Evolutionary conservation across 768 basidiomycete species (phyloP).

Genomic region (Lactifluus rugatus): DNA sequence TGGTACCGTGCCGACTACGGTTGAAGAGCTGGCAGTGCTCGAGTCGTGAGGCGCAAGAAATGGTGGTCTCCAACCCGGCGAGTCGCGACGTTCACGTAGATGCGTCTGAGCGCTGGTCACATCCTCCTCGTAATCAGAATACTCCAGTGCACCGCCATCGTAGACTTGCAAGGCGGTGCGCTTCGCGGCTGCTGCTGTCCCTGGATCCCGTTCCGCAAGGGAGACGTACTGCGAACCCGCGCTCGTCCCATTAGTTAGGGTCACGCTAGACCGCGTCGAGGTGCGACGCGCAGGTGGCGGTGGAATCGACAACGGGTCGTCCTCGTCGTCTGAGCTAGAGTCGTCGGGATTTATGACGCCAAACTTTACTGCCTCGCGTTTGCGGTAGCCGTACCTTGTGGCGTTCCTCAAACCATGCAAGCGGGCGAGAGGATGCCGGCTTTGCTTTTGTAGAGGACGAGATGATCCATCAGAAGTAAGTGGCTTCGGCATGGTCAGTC

Average conservation of each 20-base stretch:
- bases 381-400: constrained; percentile 28
- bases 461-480: constrained; percentile 1
- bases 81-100: constrained; percentile 15
- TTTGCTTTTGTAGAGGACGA: constrained; percentile 1
- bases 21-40: not conserved
- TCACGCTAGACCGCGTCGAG: constrained; percentile 21
- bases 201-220: constrained; percentile 17
- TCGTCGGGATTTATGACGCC: constrained; percentile 25
- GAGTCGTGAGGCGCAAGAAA: constrained; percentile 36
- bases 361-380: constrained; percentile 35
- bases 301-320: constrained; percentile 15
- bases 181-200: constrained; percentile 15
- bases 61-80: constrained; percentile 38
- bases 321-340: constrained; percentile 43
- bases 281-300: constrained; percentile 12
- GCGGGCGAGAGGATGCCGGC: not conserved
- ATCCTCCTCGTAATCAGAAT: constrained; percentile 28
- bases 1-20: constrained; percentile 36
- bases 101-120: constrained; percentile 20
- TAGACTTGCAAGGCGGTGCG: constrained; percentile 2
- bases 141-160: constrained; percentile 20
- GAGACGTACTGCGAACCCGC: constrained; percentile 14
- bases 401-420: constrained; percentile 2
- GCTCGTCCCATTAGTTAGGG: constrained; percentile 20
- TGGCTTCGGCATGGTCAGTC: not conserved